Evolutionary conservation across 1,139 yeast species (phyloP).

Genomic region (Spencermartinsiella ligniputridi): DNA sequence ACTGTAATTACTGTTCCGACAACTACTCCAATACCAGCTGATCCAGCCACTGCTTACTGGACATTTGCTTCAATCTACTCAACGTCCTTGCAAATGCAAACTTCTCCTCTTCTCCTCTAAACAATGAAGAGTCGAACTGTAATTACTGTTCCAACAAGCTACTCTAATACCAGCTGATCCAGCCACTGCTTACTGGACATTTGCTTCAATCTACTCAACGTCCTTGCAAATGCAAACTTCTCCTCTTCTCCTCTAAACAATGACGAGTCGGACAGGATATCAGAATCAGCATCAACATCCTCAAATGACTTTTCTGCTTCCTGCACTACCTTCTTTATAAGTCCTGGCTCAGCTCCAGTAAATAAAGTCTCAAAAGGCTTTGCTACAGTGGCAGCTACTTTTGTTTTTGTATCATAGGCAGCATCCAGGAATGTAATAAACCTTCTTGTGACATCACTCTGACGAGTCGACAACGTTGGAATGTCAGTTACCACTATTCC

Average conservation of each 20-base stretch:
- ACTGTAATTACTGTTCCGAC: too few species aligned
- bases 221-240: constrained; percentile 93
- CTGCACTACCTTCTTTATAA: neutral
- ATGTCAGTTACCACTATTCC: constrained; percentile 86
- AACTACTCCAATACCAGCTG: constrained; percentile 8
- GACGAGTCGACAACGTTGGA: constrained; percentile 73
- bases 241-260: constrained; percentile 91
- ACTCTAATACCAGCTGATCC: constrained; percentile 11
- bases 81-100: constrained; percentile 96
- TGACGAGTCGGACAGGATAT: constrained; percentile 69
- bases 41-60: constrained; percentile 75
- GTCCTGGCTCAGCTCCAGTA: constrained; percentile 53
- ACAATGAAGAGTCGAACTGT: too few species aligned
- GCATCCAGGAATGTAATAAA: constrained; percentile 94
- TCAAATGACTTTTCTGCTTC: constrained; percentile 3
- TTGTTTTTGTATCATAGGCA: constrained; percentile 83
- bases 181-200: constrained; percentile 92
- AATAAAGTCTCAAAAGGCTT: constrained; percentile 80
- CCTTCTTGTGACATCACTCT: constrained; percentile 79
- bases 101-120: constrained; percentile 85
- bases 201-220: constrained; percentile 81
- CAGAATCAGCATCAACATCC: constrained; percentile 50
- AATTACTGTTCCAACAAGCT: too few species aligned
- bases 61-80: constrained; percentile 88
- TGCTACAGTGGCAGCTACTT: constrained; percentile 84